Evolutionary conservation across 2,329 filamentous ascomycete species (phyloP), one percentile per base, ranked within the genome.

Genomic region (Didymosphaeria variabile): DNA sequence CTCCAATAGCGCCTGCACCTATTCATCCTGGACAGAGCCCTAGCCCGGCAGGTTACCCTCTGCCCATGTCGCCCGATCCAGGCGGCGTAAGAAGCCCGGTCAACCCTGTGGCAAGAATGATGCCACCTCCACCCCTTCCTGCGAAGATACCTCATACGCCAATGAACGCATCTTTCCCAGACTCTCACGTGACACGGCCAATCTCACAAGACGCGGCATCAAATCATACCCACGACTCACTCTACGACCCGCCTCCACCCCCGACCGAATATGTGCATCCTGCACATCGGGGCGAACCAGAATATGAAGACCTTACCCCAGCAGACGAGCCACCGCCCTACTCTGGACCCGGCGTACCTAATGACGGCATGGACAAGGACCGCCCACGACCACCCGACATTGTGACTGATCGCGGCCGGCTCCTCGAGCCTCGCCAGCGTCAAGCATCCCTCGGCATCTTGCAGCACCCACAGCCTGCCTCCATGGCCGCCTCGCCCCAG

Each of bases 401-500:
- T 44, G 61, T 66, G 13, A 75, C 74, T 3, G 53, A 57, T 13
- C 67, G 60, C 13, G 65, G 66, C n/a, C 66, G 62, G 23, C 62
- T 66, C n/a, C 46, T 58, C 31, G 67, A 72, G 31, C 42, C 63
- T 17, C 71, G 75, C 34, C 69, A 65, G 38, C 74, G 75, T 34
- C 75, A 78, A 58, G 53, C 69, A 13, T 77, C 74, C 1, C 64
- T 77, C 9, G 71, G 68, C 6, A 69, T 77, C n/a, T 65, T 78
- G 21, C 74, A 77, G 55, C 76, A 78, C 52, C 76, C 76, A 12
- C 75, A 77, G 49, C 76, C 76, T n/a, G 73, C 76, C 8, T 75
- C 75, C 7, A 78, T 78, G 76, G 75, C 76, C 19, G 76, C 76
- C n/a, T 77, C 74, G 1, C 76, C 76, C 10, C 70, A 74, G 38